Conservation (phyloP, 148 eudicot genomes). For the Rhododendron vialii region DNA sequence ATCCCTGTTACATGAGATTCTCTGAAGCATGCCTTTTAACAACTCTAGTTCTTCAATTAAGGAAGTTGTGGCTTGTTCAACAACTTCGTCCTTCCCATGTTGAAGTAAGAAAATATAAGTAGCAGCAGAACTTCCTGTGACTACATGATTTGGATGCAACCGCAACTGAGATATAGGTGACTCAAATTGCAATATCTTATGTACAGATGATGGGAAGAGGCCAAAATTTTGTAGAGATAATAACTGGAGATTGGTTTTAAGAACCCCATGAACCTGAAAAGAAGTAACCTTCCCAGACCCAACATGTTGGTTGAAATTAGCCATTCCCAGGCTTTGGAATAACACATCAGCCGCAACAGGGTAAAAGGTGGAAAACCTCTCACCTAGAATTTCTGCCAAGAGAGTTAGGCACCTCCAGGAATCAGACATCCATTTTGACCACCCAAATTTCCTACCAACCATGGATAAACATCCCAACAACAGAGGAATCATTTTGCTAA, state of each 20-base stretch:
- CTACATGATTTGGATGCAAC: conserved; percentile 85
- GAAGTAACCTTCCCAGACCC: conserved; percentile 47
- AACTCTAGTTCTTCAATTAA: conserved; percentile 61
- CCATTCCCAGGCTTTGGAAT: conserved; percentile 64
- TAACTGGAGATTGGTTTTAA: conserved; percentile 89
- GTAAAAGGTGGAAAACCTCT: conserved; percentile 67
- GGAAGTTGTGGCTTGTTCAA: conserved; percentile 52
- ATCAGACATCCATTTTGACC: conserved; percentile 87
- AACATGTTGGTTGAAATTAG: conserved; percentile 18
- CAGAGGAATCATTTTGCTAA: conserved; percentile 68
- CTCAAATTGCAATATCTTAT: conserved; percentile 64
- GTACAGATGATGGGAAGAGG: conserved; percentile 68
- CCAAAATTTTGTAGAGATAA: conserved; percentile 85
- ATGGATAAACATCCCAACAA: conserved; percentile 65
- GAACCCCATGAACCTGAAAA: conserved; percentile 89
- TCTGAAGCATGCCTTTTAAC: conserved; percentile 43
- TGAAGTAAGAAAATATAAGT: conserved; percentile 92
- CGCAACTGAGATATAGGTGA: conserved; percentile 81
- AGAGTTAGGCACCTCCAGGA: conserved; percentile 97
- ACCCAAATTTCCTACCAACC: conserved; percentile 82
- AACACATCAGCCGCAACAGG: conserved; percentile 66
- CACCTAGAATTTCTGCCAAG: conserved; percentile 89
- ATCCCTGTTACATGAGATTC: conserved; percentile 18
- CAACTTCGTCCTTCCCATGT: conserved; percentile 71
- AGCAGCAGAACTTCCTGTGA: conserved; percentile 83